phyloP scores from a whole-genome alignment of 2,329 filamentous ascomycete species.

The Bipolaris sorokiniana region DNA sequence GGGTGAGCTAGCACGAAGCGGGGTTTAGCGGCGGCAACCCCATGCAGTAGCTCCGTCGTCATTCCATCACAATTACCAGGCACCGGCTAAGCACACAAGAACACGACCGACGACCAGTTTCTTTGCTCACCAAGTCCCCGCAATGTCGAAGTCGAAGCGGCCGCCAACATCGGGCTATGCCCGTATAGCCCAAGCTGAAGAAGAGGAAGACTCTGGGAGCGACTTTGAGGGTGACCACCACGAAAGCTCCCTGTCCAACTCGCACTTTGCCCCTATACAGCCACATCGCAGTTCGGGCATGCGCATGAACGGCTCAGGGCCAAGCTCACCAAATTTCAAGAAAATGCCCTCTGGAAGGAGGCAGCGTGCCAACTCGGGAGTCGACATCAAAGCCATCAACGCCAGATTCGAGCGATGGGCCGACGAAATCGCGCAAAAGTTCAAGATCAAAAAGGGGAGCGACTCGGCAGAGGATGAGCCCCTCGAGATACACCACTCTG shows the following conservation, averaged over 20 bases:
- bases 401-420: conserved; percentile 94
- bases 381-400: conserved; percentile 98
- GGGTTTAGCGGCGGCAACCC: conserved; percentile 23
- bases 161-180: conserved; percentile 59
- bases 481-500: conserved; percentile 94
- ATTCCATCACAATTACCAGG: conserved; percentile 30
- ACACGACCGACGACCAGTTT: conserved; percentile 12
- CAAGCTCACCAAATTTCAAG: conserved; percentile 42
- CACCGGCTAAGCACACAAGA: conserved; percentile 14
- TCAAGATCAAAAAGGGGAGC: conserved; percentile 83
- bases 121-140: conserved; percentile 1
- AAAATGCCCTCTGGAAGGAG: conserved; percentile 50
- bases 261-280: conserved; percentile 57
- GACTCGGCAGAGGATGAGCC: conserved; percentile 77
- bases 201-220: conserved; percentile 53
- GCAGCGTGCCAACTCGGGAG: conserved; percentile 78
- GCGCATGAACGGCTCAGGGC: conserved; percentile 47
- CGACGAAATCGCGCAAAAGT: conserved; percentile 95
- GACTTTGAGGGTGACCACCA: conserved; percentile 50
- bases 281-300: conserved; percentile 53
- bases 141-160: conserved; percentile 44
- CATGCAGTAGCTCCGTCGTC: conserved; percentile 33
- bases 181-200: conserved; percentile 59
- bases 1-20: conserved; percentile 3
- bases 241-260: conserved; percentile 46